Conservation (phyloP, 805 yeast species). For the Nakazawaea molendinolei region DNA sequence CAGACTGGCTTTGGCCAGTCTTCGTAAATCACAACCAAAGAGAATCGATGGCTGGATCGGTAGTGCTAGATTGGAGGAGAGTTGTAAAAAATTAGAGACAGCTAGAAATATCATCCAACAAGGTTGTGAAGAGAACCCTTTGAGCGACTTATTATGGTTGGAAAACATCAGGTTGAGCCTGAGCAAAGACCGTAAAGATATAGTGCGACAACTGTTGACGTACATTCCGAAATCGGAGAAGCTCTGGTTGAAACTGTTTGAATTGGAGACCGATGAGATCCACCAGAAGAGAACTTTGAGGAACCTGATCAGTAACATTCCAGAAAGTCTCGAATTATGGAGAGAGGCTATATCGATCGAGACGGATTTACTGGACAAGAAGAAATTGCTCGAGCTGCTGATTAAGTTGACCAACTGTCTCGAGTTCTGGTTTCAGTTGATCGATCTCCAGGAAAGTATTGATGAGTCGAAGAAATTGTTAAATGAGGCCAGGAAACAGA, state of each 20-base stretch:
- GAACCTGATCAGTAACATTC: conserved; percentile 64
- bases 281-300: conserved; percentile 54
- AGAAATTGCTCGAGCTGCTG: conserved; percentile 55
- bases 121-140: conserved; percentile 68
- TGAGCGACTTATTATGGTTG: conserved; percentile 73
- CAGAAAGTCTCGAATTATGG: conserved; percentile 63
- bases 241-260: conserved; percentile 70
- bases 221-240: conserved; percentile 47
- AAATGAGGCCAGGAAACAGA: conserved; percentile 50
- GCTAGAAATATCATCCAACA: conserved; percentile 63
- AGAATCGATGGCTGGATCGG: conserved; percentile 83
- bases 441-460: conserved; percentile 35
- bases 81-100: conserved; percentile 41
- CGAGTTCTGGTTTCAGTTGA: conserved; percentile 57
- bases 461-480: conserved; percentile 47
- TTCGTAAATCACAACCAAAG: conserved; percentile 65
- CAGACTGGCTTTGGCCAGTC: conserved; percentile 54
- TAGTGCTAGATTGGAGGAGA: conserved; percentile 71
- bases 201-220: conserved; percentile 61
- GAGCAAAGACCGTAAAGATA: conserved; percentile 39
- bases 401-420: conserved; percentile 60
- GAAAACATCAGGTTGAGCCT: conserved; percentile 64
- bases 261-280: conserved; percentile 51
- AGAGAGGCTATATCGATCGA: conserved; percentile 54
- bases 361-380: conserved; percentile 37